Evolutionary conservation across 345 rosid species (phyloP), one percentile per base, ranked within the genome.

Genomic region (Eucalyptus sp.): DNA sequence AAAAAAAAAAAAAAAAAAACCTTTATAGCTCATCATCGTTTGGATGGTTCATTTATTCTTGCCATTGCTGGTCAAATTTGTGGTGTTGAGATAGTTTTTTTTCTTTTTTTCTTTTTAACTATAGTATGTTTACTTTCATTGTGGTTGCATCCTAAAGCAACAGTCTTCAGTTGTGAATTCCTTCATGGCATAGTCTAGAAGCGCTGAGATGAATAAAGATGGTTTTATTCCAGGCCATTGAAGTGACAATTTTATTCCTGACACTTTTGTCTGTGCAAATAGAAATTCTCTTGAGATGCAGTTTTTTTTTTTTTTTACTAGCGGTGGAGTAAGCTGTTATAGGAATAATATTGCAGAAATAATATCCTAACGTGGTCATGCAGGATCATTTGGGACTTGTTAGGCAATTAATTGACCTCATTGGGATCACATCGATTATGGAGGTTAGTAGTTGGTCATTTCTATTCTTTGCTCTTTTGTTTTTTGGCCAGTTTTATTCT

Each of bases 391-490:
- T 91, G 90, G 96, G 92, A 89, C 93, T 97, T 91, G 90, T 97
- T 87, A 89, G 90, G 90, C 95, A 89, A 88, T 91, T 97, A 88
- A 97, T 97, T 84, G 99, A 96, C 89, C 94, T 97, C 87, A 95
- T 97, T 93, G 99, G 99, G 89, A 96, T 95, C 86, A 97, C 99
- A 44, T 97, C 99, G 71, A 92, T 97, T 76, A 96, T 97, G 99
- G 99, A 97, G 99, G 99, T 96, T 37, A 48, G 64, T 41, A 76
- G 87, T 93, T 87, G 94, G 93, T 89, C 62, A 85, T 87, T 56
- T 85, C 80, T 83, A 48, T 86, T 87, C 85, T 88, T 93, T 13
- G 80, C 31, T 86, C 80, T 41, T 50, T 88, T 86, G 25, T 86
- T 48, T 48, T 80, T 33, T 27, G 27, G 84, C 48, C 48, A 58